A percentile compares a stretch with the other conserved stretches of the same genome.
Conservation (phyloP, 306 rosid genomes). For the Begonia masoniana region DNA sequence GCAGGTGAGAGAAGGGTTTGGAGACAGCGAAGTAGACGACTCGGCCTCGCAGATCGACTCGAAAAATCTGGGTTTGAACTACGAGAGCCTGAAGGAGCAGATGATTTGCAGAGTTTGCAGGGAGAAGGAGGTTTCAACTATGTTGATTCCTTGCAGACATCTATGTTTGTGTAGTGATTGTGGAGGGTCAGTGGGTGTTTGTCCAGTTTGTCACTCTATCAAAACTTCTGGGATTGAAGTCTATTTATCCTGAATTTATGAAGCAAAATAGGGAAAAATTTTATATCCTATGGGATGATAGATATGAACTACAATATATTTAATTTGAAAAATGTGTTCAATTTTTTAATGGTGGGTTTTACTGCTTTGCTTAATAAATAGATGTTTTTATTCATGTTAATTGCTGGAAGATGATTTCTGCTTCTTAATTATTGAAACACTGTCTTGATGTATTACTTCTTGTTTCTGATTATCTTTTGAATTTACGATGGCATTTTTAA, state of each 20-base stretch:
- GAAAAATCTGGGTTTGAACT: slow-evolving; percentile 26
- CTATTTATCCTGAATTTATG: slow-evolving; percentile 40
- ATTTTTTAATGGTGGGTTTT: too few species aligned
- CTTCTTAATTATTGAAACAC: too few species aligned
- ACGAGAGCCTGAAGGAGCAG: slow-evolving; percentile 24
- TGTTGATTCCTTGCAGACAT: slow-evolving; percentile 92
- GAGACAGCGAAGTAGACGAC: slow-evolving; percentile 86
- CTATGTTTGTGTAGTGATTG: slow-evolving; percentile 81
- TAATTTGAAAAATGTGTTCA: too few species aligned
- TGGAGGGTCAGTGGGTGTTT: slow-evolving; percentile 46
- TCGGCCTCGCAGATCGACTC: slow-evolving; percentile 54
- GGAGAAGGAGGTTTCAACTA: slow-evolving; percentile 62
- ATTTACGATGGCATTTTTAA: too few species aligned
- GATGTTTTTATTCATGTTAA: too few species aligned
- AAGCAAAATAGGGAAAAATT: not conserved
- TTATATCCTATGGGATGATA: too few species aligned
- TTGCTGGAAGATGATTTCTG: too few species aligned
- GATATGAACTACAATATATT: too few species aligned
- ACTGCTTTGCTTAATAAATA: too few species aligned
- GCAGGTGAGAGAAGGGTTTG: slow-evolving; percentile 86
- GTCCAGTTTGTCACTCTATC: slow-evolving; percentile 69
- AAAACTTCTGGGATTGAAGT: slow-evolving; percentile 67
- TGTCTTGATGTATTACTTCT: too few species aligned
- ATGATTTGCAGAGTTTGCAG: slow-evolving; percentile 58
- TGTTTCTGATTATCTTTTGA: too few species aligned